Evolutionary conservation across 2,329 filamentous ascomycete genomes (phyloP), one percentile per base, ranked within the genome.

Genomic region (Aspergillaceae sp.): DNA sequence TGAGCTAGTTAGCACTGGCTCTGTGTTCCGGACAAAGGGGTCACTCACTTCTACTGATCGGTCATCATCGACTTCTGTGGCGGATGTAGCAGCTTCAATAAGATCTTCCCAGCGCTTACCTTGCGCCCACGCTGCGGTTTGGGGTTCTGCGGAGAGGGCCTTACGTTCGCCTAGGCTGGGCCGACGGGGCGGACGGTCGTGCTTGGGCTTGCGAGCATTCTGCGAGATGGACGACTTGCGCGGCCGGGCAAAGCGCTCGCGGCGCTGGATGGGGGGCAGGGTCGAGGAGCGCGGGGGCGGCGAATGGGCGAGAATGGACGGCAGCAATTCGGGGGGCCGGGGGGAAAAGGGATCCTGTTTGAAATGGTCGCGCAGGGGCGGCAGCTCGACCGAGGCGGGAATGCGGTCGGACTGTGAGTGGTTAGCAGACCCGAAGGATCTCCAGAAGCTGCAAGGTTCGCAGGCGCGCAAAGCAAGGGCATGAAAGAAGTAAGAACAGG

Each of bases 21-120:
- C 7, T 30, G n/a, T n/a, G n/a, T n/a, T n/a, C n/a, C 56, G 57
- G 51, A 57, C 53, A 57, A 53, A 41, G 26, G 38, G 35, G 33
- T 28, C 49, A 64, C 87, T 94, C 63, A 91, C 80, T 67, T 95
- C 90, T 62, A 78, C 72, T 54, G 90, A 87, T 62, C 75, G 70
- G 53, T 92, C 89, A 64, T 94, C 88, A 61, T 92, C 78, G 58
- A 84, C 91, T 70, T 94, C 90, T 3, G 88, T 94, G 29, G 90
- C 89, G 51, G 88, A 95, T 30, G 91, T 89, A 45, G 87, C 91
- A 44, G 91, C 91, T 67, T 96, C 90, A 54, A 97, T 94, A 50
- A 97, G 76, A 66, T 97, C 91, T 67, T 95, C 88, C 92, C 91
- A 97, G 59, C 91, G 79, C 71, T 92, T 94, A 54, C 87, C 89